phyloP scores from a whole-genome alignment of 139 green algal species.

The Chlamydomonas sphaeroides region DNA sequence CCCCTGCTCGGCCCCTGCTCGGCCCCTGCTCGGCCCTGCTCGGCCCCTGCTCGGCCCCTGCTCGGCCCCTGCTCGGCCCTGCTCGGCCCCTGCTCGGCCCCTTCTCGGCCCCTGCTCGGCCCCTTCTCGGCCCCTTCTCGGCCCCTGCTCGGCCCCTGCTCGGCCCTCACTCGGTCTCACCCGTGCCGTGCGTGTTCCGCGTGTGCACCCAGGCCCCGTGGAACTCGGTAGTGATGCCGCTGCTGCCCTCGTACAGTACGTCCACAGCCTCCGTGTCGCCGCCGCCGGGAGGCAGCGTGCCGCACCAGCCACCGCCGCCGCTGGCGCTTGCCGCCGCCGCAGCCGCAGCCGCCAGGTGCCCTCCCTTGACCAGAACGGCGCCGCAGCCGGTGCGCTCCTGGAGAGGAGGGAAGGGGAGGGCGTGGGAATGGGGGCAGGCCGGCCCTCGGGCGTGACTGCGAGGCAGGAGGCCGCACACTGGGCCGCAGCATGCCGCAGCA shows the following conservation, averaged over 20 bases:
- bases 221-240: constrained; percentile 68
- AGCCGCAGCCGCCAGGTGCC: constrained; percentile 70
- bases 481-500: not conserved
- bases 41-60: too few relatives aligned
- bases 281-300: too few relatives aligned
- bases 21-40: too few relatives aligned
- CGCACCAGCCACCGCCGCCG: constrained; percentile 7
- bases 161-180: not conserved
- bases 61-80: too few relatives aligned
- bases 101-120: too few relatives aligned
- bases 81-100: too few relatives aligned
- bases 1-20: too few relatives aligned
- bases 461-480: too few relatives aligned
- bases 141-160: too few relatives aligned
- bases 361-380: constrained; percentile 91
- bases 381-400: constrained; percentile 63
- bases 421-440: too few relatives aligned
- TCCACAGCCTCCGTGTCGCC: constrained; percentile 66
- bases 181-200: constrained; percentile 91
- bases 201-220: constrained; percentile 63
- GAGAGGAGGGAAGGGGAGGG: not conserved
- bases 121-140: too few relatives aligned
- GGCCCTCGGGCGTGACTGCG: too few relatives aligned
- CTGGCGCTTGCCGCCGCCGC: not conserved
- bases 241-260: constrained; percentile 86